These are phyloP conservation scores for Thelonectria blattea DNA, from an alignment of 2,329 filamentous ascomycete genomes.

Conservation along the genomic window DNA sequence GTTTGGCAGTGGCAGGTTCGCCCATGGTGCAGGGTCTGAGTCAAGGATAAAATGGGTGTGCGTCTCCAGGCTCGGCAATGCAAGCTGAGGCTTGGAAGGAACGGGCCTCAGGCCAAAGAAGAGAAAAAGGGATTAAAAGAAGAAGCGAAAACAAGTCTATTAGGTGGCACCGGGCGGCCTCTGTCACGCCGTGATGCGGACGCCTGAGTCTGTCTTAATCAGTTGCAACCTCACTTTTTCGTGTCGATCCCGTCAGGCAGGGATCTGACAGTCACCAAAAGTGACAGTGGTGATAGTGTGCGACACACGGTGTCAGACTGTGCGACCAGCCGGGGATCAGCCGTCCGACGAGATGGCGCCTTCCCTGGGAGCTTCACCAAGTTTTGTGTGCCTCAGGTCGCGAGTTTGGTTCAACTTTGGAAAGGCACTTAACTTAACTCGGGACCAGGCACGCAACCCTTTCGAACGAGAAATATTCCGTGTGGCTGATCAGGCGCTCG, in stretches of 20 bases:
- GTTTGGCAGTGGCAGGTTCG: slow-evolving; percentile 25
- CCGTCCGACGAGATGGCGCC: neutral
- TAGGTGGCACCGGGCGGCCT: neutral
- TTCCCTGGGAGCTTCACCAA: too few species aligned
- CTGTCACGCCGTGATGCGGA: slow-evolving; percentile 2
- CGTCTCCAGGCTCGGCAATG: neutral
- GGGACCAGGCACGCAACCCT: neutral
- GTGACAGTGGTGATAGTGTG: slow-evolving; percentile 5
- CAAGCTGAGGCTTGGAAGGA: neutral
- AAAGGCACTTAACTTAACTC: neutral
- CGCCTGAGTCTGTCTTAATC: slow-evolving; percentile 5
- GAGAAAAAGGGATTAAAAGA: neutral
- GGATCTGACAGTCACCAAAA: neutral
- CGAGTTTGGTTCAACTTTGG: too few species aligned
- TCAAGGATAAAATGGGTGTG: neutral
- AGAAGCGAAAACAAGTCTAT: neutral
- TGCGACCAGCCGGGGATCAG: slow-evolving; percentile 13
- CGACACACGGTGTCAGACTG: slow-evolving; percentile 1
- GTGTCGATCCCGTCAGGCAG: neutral
- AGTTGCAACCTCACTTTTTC: slow-evolving; percentile 7
- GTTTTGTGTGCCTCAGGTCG: neutral
- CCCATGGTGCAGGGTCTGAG: slow-evolving; percentile 40
- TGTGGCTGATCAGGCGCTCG: slow-evolving; percentile 7
- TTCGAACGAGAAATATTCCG: neutral
- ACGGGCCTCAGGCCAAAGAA: neutral